These are phyloP conservation scores for Lachnellula arida DNA, from an alignment of 2,329 filamentous ascomycete genomes.

Conservation along the genomic window DNA sequence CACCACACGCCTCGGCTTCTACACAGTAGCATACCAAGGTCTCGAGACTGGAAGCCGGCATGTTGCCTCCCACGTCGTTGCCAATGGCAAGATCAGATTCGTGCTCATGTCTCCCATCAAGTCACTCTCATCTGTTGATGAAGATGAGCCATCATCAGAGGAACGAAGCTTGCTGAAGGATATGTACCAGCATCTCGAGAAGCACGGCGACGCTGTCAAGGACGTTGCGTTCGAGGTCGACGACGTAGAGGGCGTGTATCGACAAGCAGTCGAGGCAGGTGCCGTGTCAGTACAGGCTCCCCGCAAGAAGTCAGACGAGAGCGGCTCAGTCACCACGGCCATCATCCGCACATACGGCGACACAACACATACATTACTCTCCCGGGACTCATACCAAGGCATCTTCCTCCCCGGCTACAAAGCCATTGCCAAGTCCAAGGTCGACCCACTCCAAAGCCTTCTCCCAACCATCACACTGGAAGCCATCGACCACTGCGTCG, in stretches of 20 bases:
- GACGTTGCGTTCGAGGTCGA: conserved; percentile 96
- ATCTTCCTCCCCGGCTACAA: conserved; percentile 81
- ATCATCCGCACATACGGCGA: conserved; percentile 91
- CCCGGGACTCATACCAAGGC: conserved; percentile 65
- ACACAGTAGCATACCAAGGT: conserved; percentile 75
- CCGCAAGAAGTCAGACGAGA: conserved; percentile 47
- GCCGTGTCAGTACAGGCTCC: conserved; percentile 61
- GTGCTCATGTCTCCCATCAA: conserved; percentile 80
- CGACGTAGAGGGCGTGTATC: conserved; percentile 75
- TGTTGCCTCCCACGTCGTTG: conserved; percentile 78
- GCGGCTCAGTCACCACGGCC: conserved; percentile 66
- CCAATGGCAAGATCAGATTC: conserved; percentile 72
- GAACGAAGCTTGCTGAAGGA: conserved; percentile 65
- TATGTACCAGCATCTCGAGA: conserved; percentile 77
- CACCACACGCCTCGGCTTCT: conserved; percentile 81
- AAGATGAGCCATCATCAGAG: conserved; percentile 54
- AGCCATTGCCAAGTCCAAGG: conserved; percentile 38
- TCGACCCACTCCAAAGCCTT: conserved; percentile 32
- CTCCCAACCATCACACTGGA: conserved; percentile 64
- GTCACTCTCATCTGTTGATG: conserved; percentile 48
- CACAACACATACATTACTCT: conserved; percentile 88
- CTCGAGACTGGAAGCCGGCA: conserved; percentile 82
- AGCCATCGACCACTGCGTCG: conserved; percentile 92
- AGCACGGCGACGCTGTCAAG: conserved; percentile 90
- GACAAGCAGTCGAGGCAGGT: conserved; percentile 62